Evolutionary conservation across 768 basidiomycete species (phyloP), one percentile per base, ranked within the genome.

Genomic region (Dacryopinax primogenitus): DNA sequence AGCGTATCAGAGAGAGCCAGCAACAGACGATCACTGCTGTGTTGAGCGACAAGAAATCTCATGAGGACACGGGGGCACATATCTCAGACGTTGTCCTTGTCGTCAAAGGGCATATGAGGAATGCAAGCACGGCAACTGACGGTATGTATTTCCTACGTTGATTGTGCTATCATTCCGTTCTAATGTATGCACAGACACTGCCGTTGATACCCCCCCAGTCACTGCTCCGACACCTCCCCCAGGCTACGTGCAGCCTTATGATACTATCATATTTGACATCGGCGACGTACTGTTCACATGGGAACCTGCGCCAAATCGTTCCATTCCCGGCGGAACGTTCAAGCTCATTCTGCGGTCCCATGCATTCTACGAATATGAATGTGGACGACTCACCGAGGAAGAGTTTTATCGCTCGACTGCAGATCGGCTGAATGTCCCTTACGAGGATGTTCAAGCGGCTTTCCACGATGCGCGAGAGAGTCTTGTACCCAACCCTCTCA

Each of bases 211-310:
- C 15, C 13, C 51, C 9, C 51, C 51, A 13, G 32, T 30, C 30
- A 28, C 51, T 7, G 51, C 51, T 4, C 11, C 26, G 3, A 58
- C 51, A 58, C 26, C 51, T 3, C 51, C 51, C 15, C 51, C 26
- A 58, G 30, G 51, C 11, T 58, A 58, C 51, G 30, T 32, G 26
- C 51, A 58, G 18, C 51, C 51, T 28, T 58, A 58, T 30, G 51
- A 58, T 30, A 64, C 78, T 11, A 72, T 82, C 67, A 78, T 83
- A 68, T 78, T 82, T 71, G 83, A 83, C 71, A 74, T 84, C 33
- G 82, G 82, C 21, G 83, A 83, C 68, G 82, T 83, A 6, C 75
- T 83, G 58, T 83, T 83, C 72, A 76, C 75, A 41, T 84, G 82
- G 82, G 82, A 81, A 11, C 67, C 79, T 0, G 67, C 76, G 18